phyloP scores from a whole-genome alignment of 176 grass and related monocot species.

The Themeda triandra region DNA sequence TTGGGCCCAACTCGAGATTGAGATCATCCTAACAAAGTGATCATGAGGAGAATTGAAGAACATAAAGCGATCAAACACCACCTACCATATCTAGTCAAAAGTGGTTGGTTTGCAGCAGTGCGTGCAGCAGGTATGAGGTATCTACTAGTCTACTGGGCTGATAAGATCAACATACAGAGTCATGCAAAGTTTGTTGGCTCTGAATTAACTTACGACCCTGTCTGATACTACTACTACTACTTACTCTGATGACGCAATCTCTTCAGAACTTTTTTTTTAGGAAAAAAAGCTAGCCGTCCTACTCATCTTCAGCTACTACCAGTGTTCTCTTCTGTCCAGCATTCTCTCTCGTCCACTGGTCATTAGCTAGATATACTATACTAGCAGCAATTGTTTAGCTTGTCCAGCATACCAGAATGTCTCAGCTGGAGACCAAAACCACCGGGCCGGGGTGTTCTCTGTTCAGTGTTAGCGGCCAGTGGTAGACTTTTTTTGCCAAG shows the following conservation, averaged over 20 bases:
- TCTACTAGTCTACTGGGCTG: neutral
- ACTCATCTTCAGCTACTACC: neutral
- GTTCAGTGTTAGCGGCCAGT: slow-evolving; percentile 1
- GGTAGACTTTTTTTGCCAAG: neutral
- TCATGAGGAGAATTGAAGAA: too few relatives aligned
- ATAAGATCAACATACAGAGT: neutral
- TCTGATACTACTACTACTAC: neutral
- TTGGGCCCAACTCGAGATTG: too few relatives aligned
- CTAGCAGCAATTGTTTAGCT: neutral
- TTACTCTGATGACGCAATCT: neutral
- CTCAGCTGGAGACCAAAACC: neutral
- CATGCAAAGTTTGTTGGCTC: neutral
- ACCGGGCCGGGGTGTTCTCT: neutral
- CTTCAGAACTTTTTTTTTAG: neutral
- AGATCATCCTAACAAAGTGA: too few relatives aligned
- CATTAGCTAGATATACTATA: too few relatives aligned
- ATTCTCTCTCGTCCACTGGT: neutral
- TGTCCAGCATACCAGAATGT: neutral
- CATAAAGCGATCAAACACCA: too few relatives aligned
- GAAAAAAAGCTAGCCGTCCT: neutral
- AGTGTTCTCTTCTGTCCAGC: neutral
- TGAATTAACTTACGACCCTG: neutral
- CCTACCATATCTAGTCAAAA: slow-evolving; percentile 30
- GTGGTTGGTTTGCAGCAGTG: neutral
- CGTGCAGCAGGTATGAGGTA: neutral